Base-by-base conservation (phyloP, 306 rosid species). In the Vicia sativa region DNA sequence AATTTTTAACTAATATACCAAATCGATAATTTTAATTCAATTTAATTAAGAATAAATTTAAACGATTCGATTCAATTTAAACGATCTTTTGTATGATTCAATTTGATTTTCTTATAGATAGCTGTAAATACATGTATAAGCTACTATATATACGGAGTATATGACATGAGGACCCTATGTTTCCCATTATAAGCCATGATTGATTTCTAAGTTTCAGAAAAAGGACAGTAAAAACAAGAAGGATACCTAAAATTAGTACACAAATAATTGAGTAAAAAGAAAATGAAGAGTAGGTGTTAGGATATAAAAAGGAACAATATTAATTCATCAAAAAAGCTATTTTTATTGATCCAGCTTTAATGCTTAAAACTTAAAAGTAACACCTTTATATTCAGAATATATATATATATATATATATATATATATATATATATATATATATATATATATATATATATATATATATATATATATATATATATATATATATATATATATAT, bases 221-320 rank as follows among this genome's bases (percentile, higher is more conserved):
- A 82, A 48, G 39, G 68, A 52, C 55, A 62, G 57, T n/a, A 52
- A 62, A 19, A 70, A 54, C 71, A 81, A 62, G 58, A 39, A 45
- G 68, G 41, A 54, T 71, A 28, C 65, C 55, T 62, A 23, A 65
- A 69, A 39, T 66, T 15, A 54, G 79, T 35, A 74, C 74, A 65
- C 70, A 65, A 80, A 80, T 80, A 80, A 77, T 82, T 58, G 79
- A 78, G 77, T 38, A 34, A 38, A 19, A 2, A 55, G 26, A 78
- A 73, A 49, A 60, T 58, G 62, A 58, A 74, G 67, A 52, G 42
- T 60, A 68, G 57, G 9, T 38, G 35, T 46, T 53, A 7, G 66
- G 23, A 2, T 21, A 54, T 11, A 60, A 21, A 60, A 79, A 69
- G 43, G 55, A 52, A 44, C 52, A 75, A 66, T 14, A 42, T 42